Conservation (phyloP, 768 basidiomycete genomes). For the Lactarius hatsudake region DNA sequence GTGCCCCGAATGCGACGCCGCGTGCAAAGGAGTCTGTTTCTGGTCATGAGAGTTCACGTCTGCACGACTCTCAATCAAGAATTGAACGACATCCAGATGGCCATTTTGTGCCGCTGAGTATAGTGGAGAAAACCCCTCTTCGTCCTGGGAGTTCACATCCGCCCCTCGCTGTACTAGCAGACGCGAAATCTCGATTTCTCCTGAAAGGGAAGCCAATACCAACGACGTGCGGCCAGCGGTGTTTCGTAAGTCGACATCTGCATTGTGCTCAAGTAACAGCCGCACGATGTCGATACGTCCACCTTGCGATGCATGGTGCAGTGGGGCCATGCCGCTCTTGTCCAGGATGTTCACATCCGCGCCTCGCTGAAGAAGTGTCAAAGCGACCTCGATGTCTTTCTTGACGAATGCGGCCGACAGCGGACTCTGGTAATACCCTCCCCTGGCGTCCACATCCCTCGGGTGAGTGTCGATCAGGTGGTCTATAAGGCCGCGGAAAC, state of each 20-base stretch:
- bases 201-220: not conserved
- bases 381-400: not conserved
- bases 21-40: not conserved
- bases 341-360: not conserved
- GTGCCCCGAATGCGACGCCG: not conserved
- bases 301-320: not conserved
- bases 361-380: not conserved
- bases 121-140: not conserved
- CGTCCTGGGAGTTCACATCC: not conserved
- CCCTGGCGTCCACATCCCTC: not conserved
- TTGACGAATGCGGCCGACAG: not conserved
- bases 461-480: not conserved
- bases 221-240: not conserved
- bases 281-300: not conserved
- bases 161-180: not conserved
- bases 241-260: not conserved
- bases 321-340: not conserved
- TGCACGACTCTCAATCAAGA: not conserved
- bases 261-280: slow-evolving; percentile 5
- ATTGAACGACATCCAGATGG: not conserved
- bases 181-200: not conserved
- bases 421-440: not conserved
- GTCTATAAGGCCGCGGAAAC: not conserved
- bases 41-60: too few species aligned
- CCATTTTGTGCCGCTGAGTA: not conserved